Evolutionary conservation across 1,284 basidiomycete genomes (phyloP), one percentile per base, ranked within the genome.

Genomic region (Stereum hirsutum): DNA sequence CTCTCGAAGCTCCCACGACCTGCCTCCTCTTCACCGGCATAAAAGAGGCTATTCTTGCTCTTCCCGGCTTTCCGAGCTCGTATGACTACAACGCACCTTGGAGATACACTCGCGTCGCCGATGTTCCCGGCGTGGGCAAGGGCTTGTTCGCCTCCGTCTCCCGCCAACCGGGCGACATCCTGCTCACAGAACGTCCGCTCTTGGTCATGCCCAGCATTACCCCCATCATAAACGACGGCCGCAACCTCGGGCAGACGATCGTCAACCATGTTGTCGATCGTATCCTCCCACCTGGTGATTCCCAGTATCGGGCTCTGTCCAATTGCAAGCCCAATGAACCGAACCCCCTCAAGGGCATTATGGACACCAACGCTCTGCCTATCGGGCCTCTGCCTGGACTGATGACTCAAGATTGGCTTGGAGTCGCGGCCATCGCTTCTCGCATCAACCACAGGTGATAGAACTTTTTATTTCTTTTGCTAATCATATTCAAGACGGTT

Each of bases 401-500:
- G n/a, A 41, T 43, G 14, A 11, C 17, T 0, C 30, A 30, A 12
- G 45, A 41, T 5, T 50, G 49, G 28, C 41, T 31, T 7, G 53
- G 38, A 6, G 49, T 56, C 5, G 52, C 49, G 43, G 43, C 44
- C 20, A 32, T 43, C 24, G 47, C 49, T 12, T 56, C 52, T 2
- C 43, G 54, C 3, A 40, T 51, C 39, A 56, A 56, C 36, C 54
- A 56, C 23, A 56, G 52, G 54, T 54, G 14, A 12, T 46, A 15
- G 14, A 17, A 6, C 12, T 15, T 3, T 25, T 4, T 19, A 17
- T n/a, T 40, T 26, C 6, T n/a, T 6, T 41, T n/a, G n/a, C n/a
- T n/a, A n/a, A n/a, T n/a, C n/a, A n/a, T n/a, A n/a, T n/a, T n/a
- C n/a, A n/a, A n/a, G n/a, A n/a, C n/a, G n/a, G 38, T 3, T 31